Percentiles rank a stretch among this genome's conserved stretches.
Conservation (phyloP, 1,139 yeast genomes). For the Nakaseomyces delphensis region DNA sequence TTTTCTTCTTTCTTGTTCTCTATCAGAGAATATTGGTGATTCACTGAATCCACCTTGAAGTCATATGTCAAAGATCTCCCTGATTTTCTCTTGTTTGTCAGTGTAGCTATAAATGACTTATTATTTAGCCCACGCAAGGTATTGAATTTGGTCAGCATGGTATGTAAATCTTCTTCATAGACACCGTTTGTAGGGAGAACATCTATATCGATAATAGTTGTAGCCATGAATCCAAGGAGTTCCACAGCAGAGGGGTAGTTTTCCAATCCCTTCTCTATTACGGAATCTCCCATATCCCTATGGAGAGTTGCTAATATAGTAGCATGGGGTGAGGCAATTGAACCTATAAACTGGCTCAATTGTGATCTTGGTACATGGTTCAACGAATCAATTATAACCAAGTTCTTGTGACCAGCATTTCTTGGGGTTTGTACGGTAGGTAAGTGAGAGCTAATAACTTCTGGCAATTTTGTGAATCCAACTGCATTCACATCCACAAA, state of each 20-base stretch:
- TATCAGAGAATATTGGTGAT: conserved; percentile 40
- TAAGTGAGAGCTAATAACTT: conserved; percentile 25
- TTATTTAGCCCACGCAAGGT: conserved; percentile 48
- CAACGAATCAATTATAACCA: conserved; percentile 54
- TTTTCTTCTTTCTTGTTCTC: conserved; percentile 30
- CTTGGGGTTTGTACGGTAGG: conserved; percentile 17
- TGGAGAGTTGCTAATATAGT: conserved; percentile 58
- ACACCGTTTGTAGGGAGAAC: conserved; percentile 34
- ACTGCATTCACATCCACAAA: conserved; percentile 42
- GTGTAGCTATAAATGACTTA: conserved; percentile 38
- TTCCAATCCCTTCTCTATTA: conserved; percentile 30
- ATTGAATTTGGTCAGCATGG: conserved; percentile 36
- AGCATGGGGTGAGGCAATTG: conserved; percentile 45
- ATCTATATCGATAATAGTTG: conserved; percentile 53
- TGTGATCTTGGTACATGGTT: conserved; percentile 46
- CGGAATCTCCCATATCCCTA: conserved; percentile 32
- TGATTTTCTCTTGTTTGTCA: conserved; percentile 70
- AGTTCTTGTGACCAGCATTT: conserved; percentile 11
- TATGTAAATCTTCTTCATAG: conserved; percentile 46
- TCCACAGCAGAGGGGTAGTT: conserved; percentile 45
- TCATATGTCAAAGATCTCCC: conserved; percentile 63
- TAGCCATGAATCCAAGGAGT: conserved; percentile 58
- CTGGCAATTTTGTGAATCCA: conserved; percentile 25
- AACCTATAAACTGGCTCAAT: conserved; percentile 46
- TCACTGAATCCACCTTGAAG: conserved; percentile 43